phyloP scores from a whole-genome alignment of 2,329 filamentous ascomycete genomes.

The Neonectria ditissima region DNA sequence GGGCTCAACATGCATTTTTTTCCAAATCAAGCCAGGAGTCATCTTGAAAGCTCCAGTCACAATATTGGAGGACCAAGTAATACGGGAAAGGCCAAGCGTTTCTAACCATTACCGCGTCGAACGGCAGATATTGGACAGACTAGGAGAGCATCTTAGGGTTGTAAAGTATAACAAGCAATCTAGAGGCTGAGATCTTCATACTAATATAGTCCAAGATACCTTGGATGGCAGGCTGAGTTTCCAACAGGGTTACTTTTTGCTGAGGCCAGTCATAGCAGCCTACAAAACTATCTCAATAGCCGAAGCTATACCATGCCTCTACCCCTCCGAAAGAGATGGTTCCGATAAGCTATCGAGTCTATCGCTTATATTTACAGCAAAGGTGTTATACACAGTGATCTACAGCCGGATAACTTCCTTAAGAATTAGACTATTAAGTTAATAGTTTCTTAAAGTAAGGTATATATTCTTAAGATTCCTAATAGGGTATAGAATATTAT shows the following conservation, averaged over 20 bases:
- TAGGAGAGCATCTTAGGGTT: conserved; percentile 5
- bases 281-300: conserved; percentile 29
- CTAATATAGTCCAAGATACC: conserved; percentile 2
- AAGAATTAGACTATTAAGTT: too few relatives aligned
- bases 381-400: conserved; percentile 50
- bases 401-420: conserved; percentile 50
- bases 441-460: too few relatives aligned
- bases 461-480: too few relatives aligned
- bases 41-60: background rate
- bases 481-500: conserved; percentile 6
- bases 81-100: background rate
- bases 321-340: conserved; percentile 35
- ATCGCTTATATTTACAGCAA: conserved; percentile 46
- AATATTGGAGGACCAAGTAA: background rate
- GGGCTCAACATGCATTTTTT: too few relatives aligned
- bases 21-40: too few relatives aligned
- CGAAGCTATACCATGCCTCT: background rate
- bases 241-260: conserved; percentile 26
- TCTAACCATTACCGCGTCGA: background rate
- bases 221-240: conserved; percentile 14
- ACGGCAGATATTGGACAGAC: conserved; percentile 13
- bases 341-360: conserved; percentile 45
- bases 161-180: conserved; percentile 2
- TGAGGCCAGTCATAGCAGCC: conserved; percentile 35
- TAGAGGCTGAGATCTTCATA: background rate